Evolutionary conservation across 225 moss, liverwort and hornwort species (phyloP), one percentile per base, ranked within the genome.

Genomic region (Thuidium tamariscinum): DNA sequence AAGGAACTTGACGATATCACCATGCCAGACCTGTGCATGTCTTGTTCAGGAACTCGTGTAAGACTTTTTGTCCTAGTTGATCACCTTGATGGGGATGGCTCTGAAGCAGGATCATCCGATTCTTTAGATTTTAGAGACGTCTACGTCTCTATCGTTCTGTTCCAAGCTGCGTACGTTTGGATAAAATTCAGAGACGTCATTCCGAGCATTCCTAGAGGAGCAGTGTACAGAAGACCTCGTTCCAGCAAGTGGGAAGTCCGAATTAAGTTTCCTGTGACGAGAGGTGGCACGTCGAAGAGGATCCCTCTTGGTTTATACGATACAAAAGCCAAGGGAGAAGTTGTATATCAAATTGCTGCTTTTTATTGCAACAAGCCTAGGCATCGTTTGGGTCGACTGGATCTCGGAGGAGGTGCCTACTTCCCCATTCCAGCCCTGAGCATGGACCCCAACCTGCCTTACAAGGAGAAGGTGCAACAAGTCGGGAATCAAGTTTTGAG

Each of bases 261-360:
- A 15, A 54, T 75, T 54, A 54, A 54, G 54, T 36, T 36, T 36
- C 75, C 75, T 9, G 22, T 74, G 74, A 74, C 13, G 3, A 75
- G 3, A 54, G 75, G 54, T 23, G 5, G 1, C 23, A 23, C 9
- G 52, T 75, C 75, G 14, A 23, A 54, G 1, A 75, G 75, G n/a
- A 9, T 75, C 1, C 52, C 52, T 54, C 52, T 75, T 23, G 23
- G 52, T 23, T 75, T 9, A 23, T 54, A 22, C 5, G 9, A n/a
- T 5, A 75, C n/a, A 1, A 3, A 0, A 0, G 23, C 3, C 9
- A 23, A 75, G 14, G 52, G 0, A 1, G 14, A 14, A 54, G 36
- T 36, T 54, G 75, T 15, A 15, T 54, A 75, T 75, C 36, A 4
- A 75, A 54, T 75, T 75, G 54, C 23, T 54, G 54, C 54, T 54